These are phyloP conservation scores for Peterozyma toletana DNA, from an alignment of 805 yeast species.

Conservation along the genomic window DNA sequence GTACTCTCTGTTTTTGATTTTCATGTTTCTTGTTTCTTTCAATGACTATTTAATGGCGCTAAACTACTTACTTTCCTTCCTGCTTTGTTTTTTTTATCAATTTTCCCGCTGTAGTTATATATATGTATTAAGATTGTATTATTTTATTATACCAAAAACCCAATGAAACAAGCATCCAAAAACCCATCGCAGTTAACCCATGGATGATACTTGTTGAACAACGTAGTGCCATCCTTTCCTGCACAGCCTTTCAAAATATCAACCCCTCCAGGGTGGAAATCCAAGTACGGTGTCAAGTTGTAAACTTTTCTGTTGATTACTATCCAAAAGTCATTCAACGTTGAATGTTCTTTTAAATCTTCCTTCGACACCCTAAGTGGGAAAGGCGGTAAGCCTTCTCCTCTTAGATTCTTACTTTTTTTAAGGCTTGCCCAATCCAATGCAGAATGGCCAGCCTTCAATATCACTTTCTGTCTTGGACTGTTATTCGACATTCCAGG, in stretches of 20 bases:
- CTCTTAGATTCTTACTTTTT: slow-evolving; percentile 44
- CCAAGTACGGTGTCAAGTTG: slow-evolving; percentile 76
- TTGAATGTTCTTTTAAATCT: slow-evolving; percentile 53
- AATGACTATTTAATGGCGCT: too few species aligned
- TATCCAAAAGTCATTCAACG: slow-evolving; percentile 78
- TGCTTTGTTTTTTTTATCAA: neutral
- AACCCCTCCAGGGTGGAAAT: slow-evolving; percentile 91
- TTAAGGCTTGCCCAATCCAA: slow-evolving; percentile 76
- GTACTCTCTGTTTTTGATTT: too few species aligned
- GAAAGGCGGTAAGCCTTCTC: slow-evolving; percentile 41
- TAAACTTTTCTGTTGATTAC: slow-evolving; percentile 73
- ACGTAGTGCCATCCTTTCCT: slow-evolving; percentile 72
- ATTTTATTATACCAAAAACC: slow-evolving; percentile 29
- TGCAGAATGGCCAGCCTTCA: slow-evolving; percentile 79
- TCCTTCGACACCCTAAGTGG: slow-evolving; percentile 51
- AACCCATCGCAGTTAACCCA: slow-evolving; percentile 82
- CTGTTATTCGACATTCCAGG: slow-evolving; percentile 6
- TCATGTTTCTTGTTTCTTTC: too few species aligned
- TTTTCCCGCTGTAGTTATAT: neutral
- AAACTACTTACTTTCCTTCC: neutral
- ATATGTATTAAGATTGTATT: neutral
- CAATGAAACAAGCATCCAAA: slow-evolving; percentile 73
- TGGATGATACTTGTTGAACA: slow-evolving; percentile 63
- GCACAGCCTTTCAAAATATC: slow-evolving; percentile 72
- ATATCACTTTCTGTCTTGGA: slow-evolving; percentile 45